Evolutionary conservation across 768 basidiomycete genomes (phyloP), one percentile per base, ranked within the genome.

Genomic region (Gyrodon lividus): DNA sequence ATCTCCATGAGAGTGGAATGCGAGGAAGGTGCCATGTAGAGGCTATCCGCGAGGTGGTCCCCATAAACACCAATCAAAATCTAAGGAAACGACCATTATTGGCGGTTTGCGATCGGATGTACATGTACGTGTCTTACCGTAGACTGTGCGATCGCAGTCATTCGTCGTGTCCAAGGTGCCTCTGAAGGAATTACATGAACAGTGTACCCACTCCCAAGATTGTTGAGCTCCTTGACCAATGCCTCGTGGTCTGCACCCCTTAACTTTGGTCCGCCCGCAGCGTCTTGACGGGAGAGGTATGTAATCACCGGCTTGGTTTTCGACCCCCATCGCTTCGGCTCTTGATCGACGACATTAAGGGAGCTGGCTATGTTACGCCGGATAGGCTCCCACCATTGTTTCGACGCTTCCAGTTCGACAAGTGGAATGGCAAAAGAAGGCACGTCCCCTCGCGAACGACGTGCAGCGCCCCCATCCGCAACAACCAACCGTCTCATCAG

Each of bases 401-500:
- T 67, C 5, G 82, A 77, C 1, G 60, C 60, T 3, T 62, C 58
- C n/a, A 75, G 68, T 37, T 78, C 67, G 65, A 60, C 78, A 74
- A 43, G 77, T 61, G 45, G 77, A 60, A 34, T 74, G 66, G 68
- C 77, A 31, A 63, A 65, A 8, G 67, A 38, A 19, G 70, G 66
- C 0, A 62, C 31, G 43, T 62, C 62, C 0, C 30, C 20, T 34
- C 55, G 45, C 3, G 63, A 68, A 50, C 73, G 69, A 43, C 66
- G 70, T 0, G 89, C 85, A 0, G 86, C 87, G n/a, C 80, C 77
- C 41, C 84, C 74, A 61, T 95, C 92, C 0, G 83, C 85, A 30
- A 97, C 71, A 28, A 96, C 81, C 12, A 89, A 73, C 10, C 90
- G 83, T 57, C 89, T 86, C 47, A 91, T 70, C 16, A 93, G 59